Conservation (phyloP, 306 rosid genomes). For the Vicia faba region DNA sequence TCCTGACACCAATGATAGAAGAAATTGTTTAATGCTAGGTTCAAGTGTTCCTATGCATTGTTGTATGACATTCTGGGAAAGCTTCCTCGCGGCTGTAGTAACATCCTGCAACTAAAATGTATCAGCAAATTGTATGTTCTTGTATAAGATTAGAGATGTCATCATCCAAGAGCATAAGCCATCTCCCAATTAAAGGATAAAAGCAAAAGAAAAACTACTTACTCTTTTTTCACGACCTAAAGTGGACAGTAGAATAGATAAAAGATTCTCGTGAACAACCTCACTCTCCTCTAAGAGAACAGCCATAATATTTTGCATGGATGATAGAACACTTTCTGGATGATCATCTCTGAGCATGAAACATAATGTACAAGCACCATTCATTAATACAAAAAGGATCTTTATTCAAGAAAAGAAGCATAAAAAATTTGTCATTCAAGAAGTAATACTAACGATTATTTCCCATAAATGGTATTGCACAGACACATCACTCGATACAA, state of each 20-base stretch:
- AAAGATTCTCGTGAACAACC: slow-evolving; percentile 69
- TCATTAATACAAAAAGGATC: slow-evolving; percentile 32
- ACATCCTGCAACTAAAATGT: slow-evolving; percentile 67
- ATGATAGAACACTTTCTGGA: slow-evolving; percentile 82
- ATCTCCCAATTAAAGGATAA: slow-evolving; percentile 31
- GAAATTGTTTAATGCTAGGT: slow-evolving; percentile 68
- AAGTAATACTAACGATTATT: slow-evolving; percentile 14
- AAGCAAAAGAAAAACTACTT: slow-evolving; percentile 41
- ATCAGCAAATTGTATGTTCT: slow-evolving; percentile 34
- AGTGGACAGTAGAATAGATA: slow-evolving; percentile 62
- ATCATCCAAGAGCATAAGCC: slow-evolving; percentile 22
- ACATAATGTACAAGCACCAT: slow-evolving; percentile 34
- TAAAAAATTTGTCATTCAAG: slow-evolving; percentile 17
- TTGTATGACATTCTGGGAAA: slow-evolving; percentile 82
- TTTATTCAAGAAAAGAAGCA: slow-evolving; percentile 23
- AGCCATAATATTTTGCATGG: slow-evolving; percentile 89
- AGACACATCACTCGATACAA: slow-evolving; percentile 17
- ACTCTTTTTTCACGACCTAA: slow-evolving; percentile 79
- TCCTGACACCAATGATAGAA: slow-evolving; percentile 75
- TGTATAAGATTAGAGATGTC: slow-evolving; percentile 22
- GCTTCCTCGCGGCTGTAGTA: slow-evolving; percentile 79
- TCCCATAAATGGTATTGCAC: slow-evolving; percentile 6
- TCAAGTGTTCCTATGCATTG: slow-evolving; percentile 81
- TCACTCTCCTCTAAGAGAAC: slow-evolving; percentile 95
- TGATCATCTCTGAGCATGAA: slow-evolving; percentile 81